Conservation (phyloP, 352 stramenopile species). For the Phytophthora pisi region DNA sequence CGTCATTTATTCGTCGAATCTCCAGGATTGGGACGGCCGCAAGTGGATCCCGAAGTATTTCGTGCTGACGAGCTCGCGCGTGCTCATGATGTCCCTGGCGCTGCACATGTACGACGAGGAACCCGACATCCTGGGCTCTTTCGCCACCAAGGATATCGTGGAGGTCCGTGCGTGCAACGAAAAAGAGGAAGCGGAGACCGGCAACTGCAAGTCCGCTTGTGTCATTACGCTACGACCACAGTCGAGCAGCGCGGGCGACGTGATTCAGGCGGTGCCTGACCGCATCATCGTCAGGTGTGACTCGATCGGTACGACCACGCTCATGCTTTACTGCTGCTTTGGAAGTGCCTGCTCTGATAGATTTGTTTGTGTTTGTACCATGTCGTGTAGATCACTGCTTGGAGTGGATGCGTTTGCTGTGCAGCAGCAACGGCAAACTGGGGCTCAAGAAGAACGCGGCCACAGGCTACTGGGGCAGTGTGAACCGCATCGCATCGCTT, state of each 20-base stretch:
- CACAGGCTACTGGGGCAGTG: slow-evolving; percentile 82
- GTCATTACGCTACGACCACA: slow-evolving; percentile 55
- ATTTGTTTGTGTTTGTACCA: slow-evolving; percentile 7
- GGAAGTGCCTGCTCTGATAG: not conserved
- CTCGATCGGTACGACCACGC: slow-evolving; percentile 61
- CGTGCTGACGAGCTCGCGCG: slow-evolving; percentile 79
- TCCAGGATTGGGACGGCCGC: slow-evolving; percentile 85
- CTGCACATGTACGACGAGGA: slow-evolving; percentile 90
- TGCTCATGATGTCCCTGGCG: slow-evolving; percentile 82
- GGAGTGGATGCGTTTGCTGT: slow-evolving; percentile 89
- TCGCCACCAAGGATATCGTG: slow-evolving; percentile 79
- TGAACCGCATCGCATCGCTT: slow-evolving; percentile 86
- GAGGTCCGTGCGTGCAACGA: slow-evolving; percentile 85
- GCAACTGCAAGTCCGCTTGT: slow-evolving; percentile 58
- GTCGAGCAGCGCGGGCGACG: slow-evolving; percentile 15
- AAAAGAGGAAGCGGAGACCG: slow-evolving; percentile 65
- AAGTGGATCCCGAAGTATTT: slow-evolving; percentile 92
- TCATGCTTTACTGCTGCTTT: not conserved
- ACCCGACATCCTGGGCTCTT: slow-evolving; percentile 83
- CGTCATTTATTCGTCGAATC: slow-evolving; percentile 83
- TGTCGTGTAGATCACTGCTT: slow-evolving; percentile 71
- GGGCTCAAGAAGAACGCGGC: slow-evolving; percentile 90
- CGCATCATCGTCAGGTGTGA: slow-evolving; percentile 83
- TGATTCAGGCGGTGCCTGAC: slow-evolving; percentile 40
- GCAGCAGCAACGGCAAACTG: slow-evolving; percentile 83